Evolutionary conservation across 345 rosid species (phyloP).

Genomic region (Mercurialis annua): DNA sequence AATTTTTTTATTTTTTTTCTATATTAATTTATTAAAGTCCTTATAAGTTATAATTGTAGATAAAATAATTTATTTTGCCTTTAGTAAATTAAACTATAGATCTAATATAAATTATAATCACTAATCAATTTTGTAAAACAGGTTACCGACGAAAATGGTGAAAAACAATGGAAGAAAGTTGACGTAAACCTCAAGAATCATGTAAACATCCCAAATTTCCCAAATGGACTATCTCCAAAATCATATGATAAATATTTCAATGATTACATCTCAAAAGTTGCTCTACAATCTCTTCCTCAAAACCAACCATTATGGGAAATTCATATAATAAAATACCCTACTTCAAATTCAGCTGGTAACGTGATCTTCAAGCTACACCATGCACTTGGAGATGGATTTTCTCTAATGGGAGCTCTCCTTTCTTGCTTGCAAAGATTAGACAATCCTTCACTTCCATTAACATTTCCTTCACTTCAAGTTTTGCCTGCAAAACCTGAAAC

Average conservation of each 20-base stretch:
- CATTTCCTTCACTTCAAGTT: conserved; percentile 34
- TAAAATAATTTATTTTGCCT: not conserved
- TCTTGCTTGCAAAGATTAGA: conserved; percentile 52
- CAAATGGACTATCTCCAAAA: conserved; percentile 23
- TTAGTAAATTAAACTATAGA: not conserved
- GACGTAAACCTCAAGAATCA: conserved; percentile 37
- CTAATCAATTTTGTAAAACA: not conserved
- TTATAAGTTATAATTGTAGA: too few species aligned
- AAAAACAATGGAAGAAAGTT: conserved; percentile 37
- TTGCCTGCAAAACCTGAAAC: not conserved
- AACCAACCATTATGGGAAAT: conserved; percentile 54
- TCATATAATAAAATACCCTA: conserved; percentile 44
- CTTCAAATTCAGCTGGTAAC: conserved; percentile 36
- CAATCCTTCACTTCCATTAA: conserved; percentile 38
- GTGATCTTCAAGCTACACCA: conserved; percentile 55
- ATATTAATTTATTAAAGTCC: too few species aligned
- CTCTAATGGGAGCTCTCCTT: conserved; percentile 55
- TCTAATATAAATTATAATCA: too few species aligned
- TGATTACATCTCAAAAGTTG: conserved; percentile 33
- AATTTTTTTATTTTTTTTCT: too few species aligned
- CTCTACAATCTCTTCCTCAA: conserved; percentile 30
- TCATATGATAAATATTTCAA: conserved; percentile 33
- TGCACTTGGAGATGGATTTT: conserved; percentile 57
- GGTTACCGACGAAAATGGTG: conserved; percentile 32
- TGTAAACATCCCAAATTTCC: conserved; percentile 30